Evolutionary conservation across 306 rosid genomes (phyloP), one percentile per base, ranked within the genome.

Genomic region (Castanospermum australe): DNA sequence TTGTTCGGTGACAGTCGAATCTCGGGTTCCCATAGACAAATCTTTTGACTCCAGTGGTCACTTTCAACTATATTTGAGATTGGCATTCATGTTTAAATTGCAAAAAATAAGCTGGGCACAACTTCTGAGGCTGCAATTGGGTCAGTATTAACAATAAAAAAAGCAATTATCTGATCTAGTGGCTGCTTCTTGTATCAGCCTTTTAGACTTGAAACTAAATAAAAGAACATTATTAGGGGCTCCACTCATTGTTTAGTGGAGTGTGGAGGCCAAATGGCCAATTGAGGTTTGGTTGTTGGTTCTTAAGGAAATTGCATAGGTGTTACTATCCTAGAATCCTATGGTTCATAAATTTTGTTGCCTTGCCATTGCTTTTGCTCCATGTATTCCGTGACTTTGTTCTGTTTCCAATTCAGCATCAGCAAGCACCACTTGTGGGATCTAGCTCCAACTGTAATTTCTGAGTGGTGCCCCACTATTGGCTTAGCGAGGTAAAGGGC

Each of bases 121-220:
- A 25, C 62, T 73, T 72, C 28, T 52, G 89, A 82, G 90, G 91
- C 75, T 77, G 51, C 45, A 74, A 79, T 91, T 77, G 62, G 70
- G 62, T 75, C 86, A 57, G 76, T 48, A 72, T 61, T 67, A 84
- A 22, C 76, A 66, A 76, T 38, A 57, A 47, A 78, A 72, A 70
- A 67, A 17, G 44, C 54, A 86, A 86, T 85, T 68, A 86, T 85
- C 82, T 73, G 55, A 54, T 73, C 52, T 47, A 69, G 84, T 82
- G 86, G 75, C 70, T 68, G 78, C 81, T 78, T 74, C 67, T 67
- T 54, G 62, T 59, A 61, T 61, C 52, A 76, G 69, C 72, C 73
- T 79, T 76, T 57, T 17, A 55, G 41, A 21, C n/a, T 20, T 12
- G 14, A 66, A 82, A 44, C 47, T 10, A 18, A 68, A 48, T 50